A percentile compares a stretch with the other conserved stretches of the same genome.
phyloP scores from a whole-genome alignment of 257 asterid species.

The Agastache rugosa region DNA sequence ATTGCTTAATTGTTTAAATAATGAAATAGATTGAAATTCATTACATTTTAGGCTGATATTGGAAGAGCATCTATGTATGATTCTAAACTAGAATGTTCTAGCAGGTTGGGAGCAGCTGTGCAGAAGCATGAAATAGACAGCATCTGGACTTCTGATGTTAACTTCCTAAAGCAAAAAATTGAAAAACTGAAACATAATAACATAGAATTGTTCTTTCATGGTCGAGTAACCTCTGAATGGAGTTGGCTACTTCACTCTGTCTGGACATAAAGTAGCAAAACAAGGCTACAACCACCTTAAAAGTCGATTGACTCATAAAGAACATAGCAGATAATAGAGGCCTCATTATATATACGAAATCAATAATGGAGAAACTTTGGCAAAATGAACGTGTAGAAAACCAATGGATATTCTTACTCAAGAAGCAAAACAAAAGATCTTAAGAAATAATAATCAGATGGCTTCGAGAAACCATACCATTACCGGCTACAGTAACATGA shows the following conservation, averaged over 20 bases:
- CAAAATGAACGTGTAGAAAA: background rate
- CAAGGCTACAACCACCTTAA: slow-evolving; percentile 11
- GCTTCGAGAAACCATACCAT: slow-evolving; percentile 13
- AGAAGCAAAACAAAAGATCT: background rate
- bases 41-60: background rate
- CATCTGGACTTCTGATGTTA: background rate
- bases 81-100: slow-evolving; percentile 17
- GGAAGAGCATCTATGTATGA: background rate
- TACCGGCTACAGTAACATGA: slow-evolving; percentile 25
- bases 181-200: slow-evolving; percentile 6
- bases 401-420: background rate
- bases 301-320: background rate
- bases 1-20: background rate
- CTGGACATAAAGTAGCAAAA: slow-evolving; percentile 14
- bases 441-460: background rate
- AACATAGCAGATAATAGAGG: background rate
- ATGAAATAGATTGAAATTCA: background rate
- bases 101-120: background rate
- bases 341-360: background rate
- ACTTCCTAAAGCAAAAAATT: background rate
- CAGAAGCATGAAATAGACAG: background rate
- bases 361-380: background rate
- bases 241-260: background rate
- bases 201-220: background rate
- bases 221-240: background rate